Evolutionary conservation across 352 stramenopile species (phyloP).

Genomic region (Phytophthora multivora): DNA sequence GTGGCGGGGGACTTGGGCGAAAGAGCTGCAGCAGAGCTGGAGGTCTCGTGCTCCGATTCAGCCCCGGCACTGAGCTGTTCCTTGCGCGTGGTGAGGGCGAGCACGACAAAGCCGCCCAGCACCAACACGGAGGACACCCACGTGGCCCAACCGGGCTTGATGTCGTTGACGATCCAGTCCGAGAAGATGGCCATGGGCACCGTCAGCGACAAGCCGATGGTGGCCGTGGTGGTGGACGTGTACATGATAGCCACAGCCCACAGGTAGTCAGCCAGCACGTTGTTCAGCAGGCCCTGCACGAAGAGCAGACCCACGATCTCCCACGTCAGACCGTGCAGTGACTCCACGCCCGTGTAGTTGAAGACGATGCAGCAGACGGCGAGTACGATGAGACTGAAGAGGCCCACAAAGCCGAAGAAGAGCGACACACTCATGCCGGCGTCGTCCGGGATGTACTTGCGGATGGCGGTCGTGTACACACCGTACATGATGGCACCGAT

Average conservation of each 20-base stretch:
- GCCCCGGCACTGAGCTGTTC: conserved; percentile 24
- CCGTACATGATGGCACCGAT: conserved; percentile 92
- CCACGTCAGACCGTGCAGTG: conserved; percentile 59
- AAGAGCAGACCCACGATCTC: conserved; percentile 88
- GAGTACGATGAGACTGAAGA: conserved; percentile 94
- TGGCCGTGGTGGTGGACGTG: conserved; percentile 96
- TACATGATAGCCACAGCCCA: conserved; percentile 95
- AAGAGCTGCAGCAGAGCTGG: conserved; percentile 1
- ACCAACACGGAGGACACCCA: conserved; percentile 72
- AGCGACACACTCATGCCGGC: conserved; percentile 91
- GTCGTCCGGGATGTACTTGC: conserved; percentile 80
- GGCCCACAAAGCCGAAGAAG: conserved; percentile 96
- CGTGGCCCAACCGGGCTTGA: conserved; percentile 52
- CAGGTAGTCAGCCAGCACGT: conserved; percentile 95
- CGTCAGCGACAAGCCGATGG: conserved; percentile 95
- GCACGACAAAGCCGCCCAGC: conserved; percentile 77
- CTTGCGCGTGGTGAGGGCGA: conserved; percentile 42
- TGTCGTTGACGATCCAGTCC: conserved; percentile 81
- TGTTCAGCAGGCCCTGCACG: conserved; percentile 94
- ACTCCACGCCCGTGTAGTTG: conserved; percentile 74
- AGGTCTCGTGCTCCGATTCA: conserved; percentile 6
- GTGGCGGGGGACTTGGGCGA: conserved; percentile 36
- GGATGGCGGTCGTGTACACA: conserved; percentile 93
- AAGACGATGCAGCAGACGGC: conserved; percentile 86
- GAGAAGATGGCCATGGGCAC: conserved; percentile 95